Conservation (phyloP, 2,329 filamentous ascomycete species). For the Colletotrichum coccodes region DNA sequence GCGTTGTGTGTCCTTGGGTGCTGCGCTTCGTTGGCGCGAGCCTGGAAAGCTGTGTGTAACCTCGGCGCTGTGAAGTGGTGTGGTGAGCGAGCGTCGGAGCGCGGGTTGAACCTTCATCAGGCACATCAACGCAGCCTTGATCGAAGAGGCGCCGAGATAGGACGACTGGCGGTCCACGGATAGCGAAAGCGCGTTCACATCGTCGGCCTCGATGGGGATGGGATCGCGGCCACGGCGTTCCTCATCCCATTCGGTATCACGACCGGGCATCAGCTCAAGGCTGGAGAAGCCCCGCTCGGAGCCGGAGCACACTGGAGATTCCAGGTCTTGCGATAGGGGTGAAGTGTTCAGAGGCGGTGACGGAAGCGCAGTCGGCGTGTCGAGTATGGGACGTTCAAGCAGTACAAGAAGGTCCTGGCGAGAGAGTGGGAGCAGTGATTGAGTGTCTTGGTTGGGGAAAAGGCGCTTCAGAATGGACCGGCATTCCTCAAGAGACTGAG, state of each 20-base stretch:
- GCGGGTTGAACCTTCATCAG: slow-evolving; percentile 69
- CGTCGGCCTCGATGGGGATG: slow-evolving; percentile 73
- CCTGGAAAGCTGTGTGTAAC: slow-evolving; percentile 56
- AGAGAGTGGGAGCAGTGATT: slow-evolving; percentile 62
- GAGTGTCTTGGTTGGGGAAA: slow-evolving; percentile 67
- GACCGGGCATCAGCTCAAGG: slow-evolving; percentile 76
- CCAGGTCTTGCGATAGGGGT: slow-evolving; percentile 57
- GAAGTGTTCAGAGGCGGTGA: slow-evolving; percentile 64
- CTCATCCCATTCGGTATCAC: slow-evolving; percentile 76
- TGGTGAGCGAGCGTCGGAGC: slow-evolving; percentile 55
- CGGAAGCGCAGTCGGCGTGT: slow-evolving; percentile 54
- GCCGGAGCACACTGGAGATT: slow-evolving; percentile 60
- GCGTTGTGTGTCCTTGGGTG: slow-evolving; percentile 57
- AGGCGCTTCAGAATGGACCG: slow-evolving; percentile 69
- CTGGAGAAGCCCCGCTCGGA: slow-evolving; percentile 58
- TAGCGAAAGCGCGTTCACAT: slow-evolving; percentile 66
- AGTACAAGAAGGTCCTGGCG: slow-evolving; percentile 69
- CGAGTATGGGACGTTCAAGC: slow-evolving; percentile 57
- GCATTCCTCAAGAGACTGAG: slow-evolving; percentile 74
- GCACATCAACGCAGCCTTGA: slow-evolving; percentile 78
- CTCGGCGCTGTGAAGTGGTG: slow-evolving; percentile 58
- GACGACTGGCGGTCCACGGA: slow-evolving; percentile 68
- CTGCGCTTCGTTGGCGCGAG: slow-evolving; percentile 53
- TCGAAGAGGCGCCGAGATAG: slow-evolving; percentile 79
- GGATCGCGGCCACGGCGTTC: slow-evolving; percentile 63